Conservation (phyloP, 176 grass and related monocot species). For the Carex scoparia region DNA sequence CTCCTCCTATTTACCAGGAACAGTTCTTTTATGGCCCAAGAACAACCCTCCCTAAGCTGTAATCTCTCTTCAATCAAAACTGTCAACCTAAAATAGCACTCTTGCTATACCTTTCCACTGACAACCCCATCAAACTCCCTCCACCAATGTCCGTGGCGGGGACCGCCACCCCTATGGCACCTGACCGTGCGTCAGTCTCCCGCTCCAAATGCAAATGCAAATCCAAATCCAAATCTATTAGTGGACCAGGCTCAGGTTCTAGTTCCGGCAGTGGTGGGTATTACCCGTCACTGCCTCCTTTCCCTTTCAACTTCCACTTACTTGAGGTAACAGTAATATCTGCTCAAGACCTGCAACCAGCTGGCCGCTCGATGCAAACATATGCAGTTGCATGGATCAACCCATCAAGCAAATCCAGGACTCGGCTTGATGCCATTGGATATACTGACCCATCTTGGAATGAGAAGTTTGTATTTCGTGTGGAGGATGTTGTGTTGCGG, state of each 20-base stretch:
- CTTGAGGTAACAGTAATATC: conserved; percentile 34
- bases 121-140: conserved; percentile 2
- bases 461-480: conserved; percentile 34
- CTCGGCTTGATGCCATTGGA: conserved; percentile 16
- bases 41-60: not conserved
- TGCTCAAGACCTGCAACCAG: conserved; percentile 28
- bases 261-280: conserved; percentile 6
- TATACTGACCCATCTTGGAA: conserved; percentile 35
- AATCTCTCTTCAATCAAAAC: not conserved
- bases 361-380: conserved; percentile 26
- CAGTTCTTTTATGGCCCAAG: not conserved
- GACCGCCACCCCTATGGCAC: not conserved
- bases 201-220: not conserved
- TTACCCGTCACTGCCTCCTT: conserved; percentile 23
- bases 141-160: not conserved
- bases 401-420: conserved; percentile 10
- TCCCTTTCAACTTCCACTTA: conserved; percentile 21
- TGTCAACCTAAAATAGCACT: conserved; percentile 17
- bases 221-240: not conserved
- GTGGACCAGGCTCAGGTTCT: not conserved
- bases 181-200: not conserved
- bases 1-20: not conserved
- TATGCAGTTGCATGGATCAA: conserved; percentile 30
- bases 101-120: not conserved
- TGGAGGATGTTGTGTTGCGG: conserved; percentile 15